These are phyloP conservation scores for Pyropia haitanensis DNA, from an alignment of 23 red algal species.

Conservation along the genomic window DNA sequence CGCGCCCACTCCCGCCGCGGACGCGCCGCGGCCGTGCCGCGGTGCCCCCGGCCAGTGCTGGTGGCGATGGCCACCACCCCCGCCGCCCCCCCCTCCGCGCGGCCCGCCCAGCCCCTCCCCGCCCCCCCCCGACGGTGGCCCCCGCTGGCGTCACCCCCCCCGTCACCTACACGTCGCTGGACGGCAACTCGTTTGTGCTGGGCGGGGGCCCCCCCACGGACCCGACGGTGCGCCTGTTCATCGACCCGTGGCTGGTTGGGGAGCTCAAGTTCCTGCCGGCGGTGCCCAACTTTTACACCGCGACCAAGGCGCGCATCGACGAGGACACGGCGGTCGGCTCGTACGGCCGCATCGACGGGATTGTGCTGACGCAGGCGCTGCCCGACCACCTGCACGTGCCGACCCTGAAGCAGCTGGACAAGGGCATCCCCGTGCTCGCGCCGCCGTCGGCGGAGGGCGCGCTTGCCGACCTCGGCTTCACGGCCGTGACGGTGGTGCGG, in stretches of 20 bases:
- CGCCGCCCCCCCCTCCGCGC: too few species aligned
- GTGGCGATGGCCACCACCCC: too few species aligned
- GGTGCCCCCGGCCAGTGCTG: too few species aligned
- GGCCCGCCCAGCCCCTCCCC: too few species aligned
- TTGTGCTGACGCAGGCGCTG: conserved; percentile 68
- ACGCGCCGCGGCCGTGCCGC: too few species aligned
- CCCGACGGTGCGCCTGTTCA: conserved; percentile 24
- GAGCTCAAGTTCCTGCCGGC: conserved; percentile 39
- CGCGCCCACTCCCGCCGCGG: too few species aligned
- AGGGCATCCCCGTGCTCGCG: conserved; percentile 39
- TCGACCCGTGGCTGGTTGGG: conserved; percentile 77
- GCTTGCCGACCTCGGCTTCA: conserved; percentile 4
- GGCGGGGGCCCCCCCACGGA: not conserved
- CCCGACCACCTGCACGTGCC: conserved; percentile 80
- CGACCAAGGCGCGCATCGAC: conserved; percentile 3
- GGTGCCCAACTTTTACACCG: conserved; percentile 26
- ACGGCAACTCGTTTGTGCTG: conserved; percentile 38
- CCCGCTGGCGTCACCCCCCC: not conserved
- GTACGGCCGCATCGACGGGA: conserved; percentile 19
- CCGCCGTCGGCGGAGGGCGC: conserved; percentile 22
- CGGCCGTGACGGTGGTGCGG: conserved; percentile 7
- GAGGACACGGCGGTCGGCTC: not conserved
- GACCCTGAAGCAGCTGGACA: conserved; percentile 27
- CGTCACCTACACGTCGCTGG: conserved; percentile 19
- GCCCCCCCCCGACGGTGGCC: too few species aligned